Evolutionary conservation across 140 eudicot species (phyloP), one percentile per base, ranked within the genome.

Genomic region (Flaveria floridana): DNA sequence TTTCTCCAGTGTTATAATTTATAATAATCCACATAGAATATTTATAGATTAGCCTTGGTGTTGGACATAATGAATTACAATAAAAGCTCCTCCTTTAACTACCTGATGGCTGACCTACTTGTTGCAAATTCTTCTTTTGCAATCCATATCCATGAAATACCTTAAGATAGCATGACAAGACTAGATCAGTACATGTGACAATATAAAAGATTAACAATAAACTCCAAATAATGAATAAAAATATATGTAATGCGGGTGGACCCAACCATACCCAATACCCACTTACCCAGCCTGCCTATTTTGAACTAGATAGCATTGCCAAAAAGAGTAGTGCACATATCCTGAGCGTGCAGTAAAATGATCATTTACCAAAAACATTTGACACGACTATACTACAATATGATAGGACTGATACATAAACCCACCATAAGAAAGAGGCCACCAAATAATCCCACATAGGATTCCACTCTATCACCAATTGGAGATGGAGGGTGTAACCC

Each of bases 61-160:
- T 14, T 50, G 56, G 56, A 50, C 74, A 53, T 61, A 64, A 48
- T 42, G 28, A 47, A 47, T 47, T 47, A 47, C 25, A 50, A 50
- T 42, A 42, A 42, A 42, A 28, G 41, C 58, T 28, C 56, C 6
- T 14, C 50, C 74, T 39, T 52, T 59, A 53, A 51, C 68, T 48
- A 89, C 92, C 96, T 80, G 90, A 72, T 63, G 53, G 64, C 66
- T 68, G 84, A 64, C 82, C 84, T 37, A 77, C 50, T 67, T 68
- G 81, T 34, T 75, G 76, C 51, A 62, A 76, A 85, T 80, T 87
- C 75, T 79, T 85, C 72, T 82, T 85, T 61, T 51, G 89, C 65
- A 66, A 42, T 42, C 87, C 89, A 73, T 75, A 75, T 19, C 85
- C 85, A 2, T 50, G 80, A 61, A 14, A 78, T n/a, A 67, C 85